Evolutionary conservation across 768 basidiomycete species (phyloP).

Genomic region (Mycena capillaripes): DNA sequence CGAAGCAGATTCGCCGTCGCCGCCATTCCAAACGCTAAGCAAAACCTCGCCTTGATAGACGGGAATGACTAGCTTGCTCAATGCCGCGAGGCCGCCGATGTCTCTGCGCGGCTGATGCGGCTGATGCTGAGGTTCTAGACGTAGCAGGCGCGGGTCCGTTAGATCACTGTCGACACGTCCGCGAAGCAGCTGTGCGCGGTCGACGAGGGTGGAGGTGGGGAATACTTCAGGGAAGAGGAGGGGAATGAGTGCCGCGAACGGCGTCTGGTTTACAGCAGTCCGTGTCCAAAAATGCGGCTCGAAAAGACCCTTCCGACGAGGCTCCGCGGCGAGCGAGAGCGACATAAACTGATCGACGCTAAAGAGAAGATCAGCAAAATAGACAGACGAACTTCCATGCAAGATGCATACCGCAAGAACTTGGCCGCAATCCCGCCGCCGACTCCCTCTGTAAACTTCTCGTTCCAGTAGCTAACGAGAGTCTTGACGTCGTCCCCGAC

Average conservation of each 20-base stretch:
- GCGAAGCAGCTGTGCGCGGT: slow-evolving; percentile 73
- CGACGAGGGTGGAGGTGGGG: slow-evolving; percentile 76
- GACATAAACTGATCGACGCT: slow-evolving; percentile 87
- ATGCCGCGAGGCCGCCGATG: slow-evolving; percentile 51
- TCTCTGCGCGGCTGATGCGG: slow-evolving; percentile 49
- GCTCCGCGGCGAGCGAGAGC: slow-evolving; percentile 81
- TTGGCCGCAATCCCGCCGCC: slow-evolving; percentile 62
- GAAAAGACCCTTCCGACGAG: slow-evolving; percentile 79
- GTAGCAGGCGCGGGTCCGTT: slow-evolving; percentile 73
- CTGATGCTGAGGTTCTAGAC: slow-evolving; percentile 60
- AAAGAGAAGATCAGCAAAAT: slow-evolving; percentile 18
- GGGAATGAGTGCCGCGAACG: slow-evolving; percentile 68
- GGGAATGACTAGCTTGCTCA: slow-evolving; percentile 73
- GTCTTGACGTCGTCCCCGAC: slow-evolving; percentile 60
- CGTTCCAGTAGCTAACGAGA: slow-evolving; percentile 72
- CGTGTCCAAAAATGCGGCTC: slow-evolving; percentile 84
- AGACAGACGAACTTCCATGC: neutral
- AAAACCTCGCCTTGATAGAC: slow-evolving; percentile 83
- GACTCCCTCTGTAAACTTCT: slow-evolving; percentile 57
- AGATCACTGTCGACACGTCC: slow-evolving; percentile 81
- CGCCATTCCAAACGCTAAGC: slow-evolving; percentile 72
- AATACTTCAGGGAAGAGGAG: slow-evolving; percentile 84
- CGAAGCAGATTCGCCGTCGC: slow-evolving; percentile 58
- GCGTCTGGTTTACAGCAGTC: slow-evolving; percentile 50
- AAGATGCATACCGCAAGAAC: slow-evolving; percentile 69